Base-by-base conservation (phyloP, 768 basidiomycete species). In the Sistotremastrum niveocremeum region DNA sequence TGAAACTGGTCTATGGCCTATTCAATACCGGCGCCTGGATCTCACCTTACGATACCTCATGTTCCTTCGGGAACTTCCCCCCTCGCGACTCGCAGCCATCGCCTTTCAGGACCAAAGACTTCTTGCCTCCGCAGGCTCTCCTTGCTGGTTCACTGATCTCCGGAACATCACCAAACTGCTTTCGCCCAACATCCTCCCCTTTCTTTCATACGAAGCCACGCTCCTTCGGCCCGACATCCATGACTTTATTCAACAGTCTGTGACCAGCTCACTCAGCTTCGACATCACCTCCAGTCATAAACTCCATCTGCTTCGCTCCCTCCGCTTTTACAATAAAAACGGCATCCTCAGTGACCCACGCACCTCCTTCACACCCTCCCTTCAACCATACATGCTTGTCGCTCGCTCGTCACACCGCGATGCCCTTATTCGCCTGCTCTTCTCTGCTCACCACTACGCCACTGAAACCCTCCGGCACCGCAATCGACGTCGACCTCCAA, bases 1-100 rank as follows among this genome's bases (percentile, higher is more conserved):
- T 4, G 56, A 60, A 46, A 62, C 60, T 5, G 56, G 56, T 8
- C 34, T 59, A 3, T 39, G 43, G 12, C 61, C 60, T 2, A 39
- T 62, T 4, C 47, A 42, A 2, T 53, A 55, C 37, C 47, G 55
- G 7, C 50, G 56, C 2, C 37, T 49, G 9, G 32, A 43, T 2
- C 47, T 59, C 4, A 51, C 54, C 8, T 45, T 62, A 2, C 45
- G 46, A 7, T 57, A 56, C 42, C 47, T 56, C 2, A 30, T 10
- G 3, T 58, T 59, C 41, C 39, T 56, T n/a, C 4, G 38, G 34
- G 10, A 39, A 28, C 4, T n/a, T n/a, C n/a, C n/a, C n/a, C 41
- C 9, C 30, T 29, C 10, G 9, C 4, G 5, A 4, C 41, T 41
- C 6, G 41, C 34, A 33, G 4, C 6, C 30, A 31, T 6, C 7